Percentiles rank a stretch among this genome's conserved stretches.
phyloP scores from a whole-genome alignment of 345 rosid genomes.

The Capsella bursapastoris region DNA sequence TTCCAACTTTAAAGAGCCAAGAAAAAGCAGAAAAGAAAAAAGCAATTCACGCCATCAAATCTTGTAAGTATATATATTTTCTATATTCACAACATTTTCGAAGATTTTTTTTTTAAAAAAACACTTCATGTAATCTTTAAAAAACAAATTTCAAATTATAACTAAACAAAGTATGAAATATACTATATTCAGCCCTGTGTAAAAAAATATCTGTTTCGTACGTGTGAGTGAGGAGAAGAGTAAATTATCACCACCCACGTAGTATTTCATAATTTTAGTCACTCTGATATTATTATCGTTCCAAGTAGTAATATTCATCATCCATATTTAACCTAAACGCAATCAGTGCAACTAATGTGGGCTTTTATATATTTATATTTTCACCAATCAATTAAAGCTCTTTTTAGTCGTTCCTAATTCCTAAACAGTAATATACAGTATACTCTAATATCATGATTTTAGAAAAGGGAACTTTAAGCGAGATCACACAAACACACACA shows the following conservation, averaged over 20 bases:
- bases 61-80: not conserved
- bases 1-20: slow-evolving; percentile 30
- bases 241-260: slow-evolving; percentile 10
- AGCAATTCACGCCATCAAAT: slow-evolving; percentile 41
- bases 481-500: too few species aligned
- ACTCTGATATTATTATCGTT: not conserved
- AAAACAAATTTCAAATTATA: not conserved
- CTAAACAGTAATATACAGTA: not conserved
- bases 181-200: not conserved
- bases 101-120: not conserved
- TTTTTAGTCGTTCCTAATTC: not conserved
- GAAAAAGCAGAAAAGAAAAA: slow-evolving; percentile 28
- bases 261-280: not conserved
- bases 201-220: not conserved
- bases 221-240: slow-evolving; percentile 2
- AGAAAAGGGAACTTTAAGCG: not conserved
- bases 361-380: not conserved
- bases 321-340: slow-evolving; percentile 28
- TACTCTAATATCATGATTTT: not conserved
- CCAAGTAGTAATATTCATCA: not conserved
- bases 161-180: not conserved
- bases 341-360: slow-evolving; percentile 39
- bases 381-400: not conserved
- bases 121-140: too few species aligned
- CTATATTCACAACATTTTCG: not conserved